phyloP scores from a whole-genome alignment of 2,329 filamentous ascomycete species.

The Cordyceps fumosorosea region DNA sequence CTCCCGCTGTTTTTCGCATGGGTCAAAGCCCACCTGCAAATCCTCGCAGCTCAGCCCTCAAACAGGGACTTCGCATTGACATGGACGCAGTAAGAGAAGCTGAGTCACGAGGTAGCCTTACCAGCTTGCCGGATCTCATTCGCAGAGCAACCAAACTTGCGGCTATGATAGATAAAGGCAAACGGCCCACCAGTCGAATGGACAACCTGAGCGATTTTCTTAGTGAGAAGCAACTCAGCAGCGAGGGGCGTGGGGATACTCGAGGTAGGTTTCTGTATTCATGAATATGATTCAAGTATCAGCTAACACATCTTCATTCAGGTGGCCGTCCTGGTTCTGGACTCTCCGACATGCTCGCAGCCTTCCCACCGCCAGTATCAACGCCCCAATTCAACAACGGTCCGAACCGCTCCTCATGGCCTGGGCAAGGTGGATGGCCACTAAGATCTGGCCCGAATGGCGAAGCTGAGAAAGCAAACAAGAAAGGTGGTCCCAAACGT shows the following conservation, averaged over 20 bases:
- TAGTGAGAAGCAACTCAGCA: conserved; percentile 32
- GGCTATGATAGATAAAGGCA: conserved; percentile 79
- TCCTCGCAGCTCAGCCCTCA: conserved; percentile 44
- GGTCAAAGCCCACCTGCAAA: conserved; percentile 25
- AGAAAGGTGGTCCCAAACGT: conserved; percentile 36
- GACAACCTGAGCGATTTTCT: conserved; percentile 47
- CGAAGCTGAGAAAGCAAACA: conserved; percentile 19
- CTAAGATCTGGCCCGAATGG: background rate
- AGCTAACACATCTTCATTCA: conserved; percentile 22
- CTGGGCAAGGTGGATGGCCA: conserved; percentile 24
- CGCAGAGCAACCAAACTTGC: conserved; percentile 79
- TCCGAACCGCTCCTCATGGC: conserved; percentile 41
- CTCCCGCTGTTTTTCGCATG: conserved; percentile 28
- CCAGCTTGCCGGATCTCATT: conserved; percentile 87
- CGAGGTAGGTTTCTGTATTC: conserved; percentile 28
- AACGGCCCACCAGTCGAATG: conserved; percentile 52
- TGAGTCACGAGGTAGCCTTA: conserved; percentile 81
- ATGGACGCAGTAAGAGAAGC: conserved; percentile 75
- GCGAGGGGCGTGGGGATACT: conserved; percentile 32
- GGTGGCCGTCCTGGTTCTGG: conserved; percentile 44
- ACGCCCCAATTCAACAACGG: conserved; percentile 30
- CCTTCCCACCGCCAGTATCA: conserved; percentile 57
- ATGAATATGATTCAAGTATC: background rate
- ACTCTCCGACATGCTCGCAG: conserved; percentile 58
- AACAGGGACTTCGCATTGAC: conserved; percentile 67